Conservation (phyloP, 371 early-diverging fungal species). For the Umbelopsis sp. region DNA sequence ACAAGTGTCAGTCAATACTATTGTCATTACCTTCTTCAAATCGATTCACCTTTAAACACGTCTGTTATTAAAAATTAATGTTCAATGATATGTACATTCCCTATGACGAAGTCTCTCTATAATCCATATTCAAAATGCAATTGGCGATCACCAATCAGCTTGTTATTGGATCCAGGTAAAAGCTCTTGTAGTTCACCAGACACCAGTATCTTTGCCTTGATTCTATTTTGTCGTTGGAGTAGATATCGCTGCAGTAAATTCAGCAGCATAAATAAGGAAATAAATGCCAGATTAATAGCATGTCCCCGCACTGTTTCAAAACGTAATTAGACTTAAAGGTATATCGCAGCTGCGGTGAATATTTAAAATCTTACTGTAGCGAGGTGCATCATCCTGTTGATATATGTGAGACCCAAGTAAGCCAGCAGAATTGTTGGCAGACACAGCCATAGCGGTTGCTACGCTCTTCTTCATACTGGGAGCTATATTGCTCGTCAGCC, state of each 20-base stretch:
- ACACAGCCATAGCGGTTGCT: constrained; percentile 53
- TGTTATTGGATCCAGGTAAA: constrained; percentile 11
- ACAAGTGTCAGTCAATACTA: too few relatives aligned
- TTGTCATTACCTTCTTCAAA: too few relatives aligned
- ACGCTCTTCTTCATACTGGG: constrained; percentile 54
- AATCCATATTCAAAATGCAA: constrained; percentile 35
- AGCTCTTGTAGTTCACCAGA: constrained; percentile 22
- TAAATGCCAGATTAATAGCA: constrained; percentile 34
- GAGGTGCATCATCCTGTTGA: constrained; percentile 47
- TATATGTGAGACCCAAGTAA: constrained; percentile 52
- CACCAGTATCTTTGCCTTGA: constrained; percentile 15
- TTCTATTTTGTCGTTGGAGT: constrained; percentile 28
- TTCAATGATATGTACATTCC: neutral
- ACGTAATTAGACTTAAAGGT: neutral
- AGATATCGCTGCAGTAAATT: constrained; percentile 34
- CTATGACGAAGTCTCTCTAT: constrained; percentile 1
- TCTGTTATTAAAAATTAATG: neutral
- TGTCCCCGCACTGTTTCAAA: constrained; percentile 40
- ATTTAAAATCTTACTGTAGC: constrained; percentile 34
- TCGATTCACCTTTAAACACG: too few relatives aligned
- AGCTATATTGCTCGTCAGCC: constrained; percentile 50
- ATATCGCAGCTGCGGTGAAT: neutral
- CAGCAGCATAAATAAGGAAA: constrained; percentile 35
- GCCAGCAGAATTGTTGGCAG: constrained; percentile 50
- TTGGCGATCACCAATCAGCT: constrained; percentile 35